Percentiles rank a stretch among this genome's conserved stretches.
Conservation (phyloP, 2,329 filamentous ascomycete species). For the Cladosporium sp. region DNA sequence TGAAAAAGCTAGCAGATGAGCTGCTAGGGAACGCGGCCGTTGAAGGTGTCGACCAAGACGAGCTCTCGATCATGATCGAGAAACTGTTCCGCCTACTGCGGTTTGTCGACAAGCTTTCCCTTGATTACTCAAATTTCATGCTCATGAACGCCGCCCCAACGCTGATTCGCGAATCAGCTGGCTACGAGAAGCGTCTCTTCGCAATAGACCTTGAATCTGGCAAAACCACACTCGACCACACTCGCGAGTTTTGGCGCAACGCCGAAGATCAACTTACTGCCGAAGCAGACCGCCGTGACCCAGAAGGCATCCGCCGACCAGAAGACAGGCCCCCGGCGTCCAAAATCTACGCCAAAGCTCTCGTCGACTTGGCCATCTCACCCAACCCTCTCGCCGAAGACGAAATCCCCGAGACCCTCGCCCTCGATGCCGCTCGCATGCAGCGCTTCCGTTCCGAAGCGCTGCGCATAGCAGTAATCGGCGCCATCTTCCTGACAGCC, state of each 20-base stretch:
- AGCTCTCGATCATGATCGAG: slow-evolving; percentile 64
- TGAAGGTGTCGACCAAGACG: slow-evolving; percentile 29
- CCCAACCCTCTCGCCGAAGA: slow-evolving; percentile 50
- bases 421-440: slow-evolving; percentile 64
- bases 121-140: slow-evolving; percentile 80
- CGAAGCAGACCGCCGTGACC: slow-evolving; percentile 65
- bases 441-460: slow-evolving; percentile 53
- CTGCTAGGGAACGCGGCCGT: slow-evolving; percentile 27
- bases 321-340: slow-evolving; percentile 61
- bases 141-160: slow-evolving; percentile 67
- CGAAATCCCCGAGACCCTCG: slow-evolving; percentile 68
- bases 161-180: slow-evolving; percentile 65
- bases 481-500: slow-evolving; percentile 70
- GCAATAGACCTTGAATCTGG: slow-evolving; percentile 59
- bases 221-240: slow-evolving; percentile 52
- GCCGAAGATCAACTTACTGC: slow-evolving; percentile 61
- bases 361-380: slow-evolving; percentile 71
- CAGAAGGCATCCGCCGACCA: slow-evolving; percentile 61
- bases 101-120: slow-evolving; percentile 71
- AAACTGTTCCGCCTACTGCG: slow-evolving; percentile 70
- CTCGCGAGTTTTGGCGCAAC: slow-evolving; percentile 62
- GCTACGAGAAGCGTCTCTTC: slow-evolving; percentile 73
- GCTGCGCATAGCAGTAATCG: slow-evolving; percentile 65
- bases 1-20: slow-evolving; percentile 63
- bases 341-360: slow-evolving; percentile 70